Evolutionary conservation across 2,329 filamentous ascomycete species (phyloP), one percentile per base, ranked within the genome.

Genomic region (Rhinocladiella similis): DNA sequence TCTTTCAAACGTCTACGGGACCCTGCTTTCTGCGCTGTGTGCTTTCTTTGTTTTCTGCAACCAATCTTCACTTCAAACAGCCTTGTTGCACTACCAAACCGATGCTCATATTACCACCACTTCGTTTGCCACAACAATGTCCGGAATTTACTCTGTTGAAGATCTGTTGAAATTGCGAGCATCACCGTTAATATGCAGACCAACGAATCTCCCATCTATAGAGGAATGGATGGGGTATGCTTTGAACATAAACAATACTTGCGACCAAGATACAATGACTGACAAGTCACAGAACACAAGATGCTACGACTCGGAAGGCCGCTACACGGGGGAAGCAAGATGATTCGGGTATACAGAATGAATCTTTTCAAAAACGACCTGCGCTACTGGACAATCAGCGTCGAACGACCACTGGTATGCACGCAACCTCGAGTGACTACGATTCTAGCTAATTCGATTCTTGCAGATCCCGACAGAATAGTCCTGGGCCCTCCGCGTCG

Each of bases 171-270:
- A 82, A 71, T 79, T 97, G 68, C 84, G 87, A 74, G 80, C 88
- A 58, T 97, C 93, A 63, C 91, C 91, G 63, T 80, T 96, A 72
- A 91, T 91, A 69, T 78, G 82, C 66, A 95, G 90, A 74, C 93
- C 93, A 46, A 78, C 87, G 62, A 83, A 81, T 62, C 81, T 97
- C 45, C 92, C 91, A 63, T 88, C 91, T 22, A 83, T 88, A 62
- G 91, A 96, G 76, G 90, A 96, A 79, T 97, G 92, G 92, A 96
- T 97, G 91, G 91, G 93, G 89, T 96, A 80, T 64, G 54, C 22
- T 47, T 38, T 38, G 33, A 43, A 47, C 60, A 53, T 54, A 18
- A 33, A 33, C 29, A 33, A 47, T 51, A 48, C 35, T 48, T 27
- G n/a, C 33, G 16, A n/a, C n/a, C 53, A 10, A 20, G 35, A 47